Evolutionary conservation across 345 rosid genomes (phyloP).

Genomic region (Streptanthus diversifolius): DNA sequence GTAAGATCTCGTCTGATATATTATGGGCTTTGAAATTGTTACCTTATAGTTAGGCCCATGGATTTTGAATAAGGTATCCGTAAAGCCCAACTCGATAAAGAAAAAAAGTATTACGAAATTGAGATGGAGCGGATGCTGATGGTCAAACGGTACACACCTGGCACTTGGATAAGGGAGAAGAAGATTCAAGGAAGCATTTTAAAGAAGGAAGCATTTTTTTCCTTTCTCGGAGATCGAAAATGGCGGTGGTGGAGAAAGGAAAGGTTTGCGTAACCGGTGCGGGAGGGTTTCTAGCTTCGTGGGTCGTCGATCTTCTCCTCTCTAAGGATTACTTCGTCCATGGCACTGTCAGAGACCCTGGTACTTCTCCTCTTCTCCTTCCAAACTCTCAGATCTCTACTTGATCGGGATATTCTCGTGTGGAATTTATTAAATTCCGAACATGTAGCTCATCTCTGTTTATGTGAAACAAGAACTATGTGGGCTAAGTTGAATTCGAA

Average conservation of each 20-base stretch:
- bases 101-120: no score
- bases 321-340: constrained; percentile 52
- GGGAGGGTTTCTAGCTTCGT: constrained; percentile 62
- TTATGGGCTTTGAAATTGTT: no score
- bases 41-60: no score
- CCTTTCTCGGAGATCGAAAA: constrained; percentile 10
- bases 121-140: not conserved
- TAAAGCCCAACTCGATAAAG: not conserved
- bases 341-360: constrained; percentile 59
- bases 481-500: not conserved
- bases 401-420: not conserved
- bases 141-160: not conserved
- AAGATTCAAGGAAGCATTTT: not conserved
- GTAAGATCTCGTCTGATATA: no score
- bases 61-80: not conserved
- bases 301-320: constrained; percentile 61
- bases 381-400: not conserved
- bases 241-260: constrained; percentile 34
- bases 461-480: not conserved
- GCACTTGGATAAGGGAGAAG: not conserved
- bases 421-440: not conserved
- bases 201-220: not conserved
- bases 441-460: not conserved
- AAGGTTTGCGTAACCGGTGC: constrained; percentile 71
- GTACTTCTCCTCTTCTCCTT: constrained; percentile 10